These are phyloP conservation scores for Melampsora americana DNA, from an alignment of 1,284 basidiomycete genomes.

Conservation along the genomic window DNA sequence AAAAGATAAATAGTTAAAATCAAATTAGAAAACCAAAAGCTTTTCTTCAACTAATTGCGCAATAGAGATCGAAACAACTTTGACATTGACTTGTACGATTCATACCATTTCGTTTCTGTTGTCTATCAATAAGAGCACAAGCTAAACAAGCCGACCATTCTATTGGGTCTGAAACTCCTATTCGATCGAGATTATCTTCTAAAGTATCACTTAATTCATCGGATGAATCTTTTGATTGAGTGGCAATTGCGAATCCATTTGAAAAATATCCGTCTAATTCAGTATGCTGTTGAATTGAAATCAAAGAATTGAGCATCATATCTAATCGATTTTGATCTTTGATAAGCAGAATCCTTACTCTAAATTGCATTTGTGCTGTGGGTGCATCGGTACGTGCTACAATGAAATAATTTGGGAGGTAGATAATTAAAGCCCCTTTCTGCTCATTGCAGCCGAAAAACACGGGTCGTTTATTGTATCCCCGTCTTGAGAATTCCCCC, in stretches of 20 bases:
- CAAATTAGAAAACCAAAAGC: no score
- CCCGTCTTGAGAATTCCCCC: slow-evolving; percentile 40
- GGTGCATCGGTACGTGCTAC: slow-evolving; percentile 43
- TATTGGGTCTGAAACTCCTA: slow-evolving; percentile 24
- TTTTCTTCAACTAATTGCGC: background rate
- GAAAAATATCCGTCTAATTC: slow-evolving; percentile 41
- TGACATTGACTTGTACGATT: slow-evolving; percentile 35
- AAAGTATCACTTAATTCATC: slow-evolving; percentile 30
- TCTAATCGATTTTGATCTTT: background rate
- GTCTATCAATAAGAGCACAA: slow-evolving; percentile 42
- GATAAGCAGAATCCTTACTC: slow-evolving; percentile 12
- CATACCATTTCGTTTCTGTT: slow-evolving; percentile 38
- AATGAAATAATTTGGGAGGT: slow-evolving; percentile 38
- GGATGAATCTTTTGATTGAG: slow-evolving; percentile 14
- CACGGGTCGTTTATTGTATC: slow-evolving; percentile 41
- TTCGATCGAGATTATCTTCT: slow-evolving; percentile 30
- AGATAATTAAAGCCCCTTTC: slow-evolving; percentile 22
- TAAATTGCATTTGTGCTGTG: slow-evolving; percentile 41
- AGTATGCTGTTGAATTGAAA: slow-evolving; percentile 26
- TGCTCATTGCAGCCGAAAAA: slow-evolving; percentile 42
- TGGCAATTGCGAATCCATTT: slow-evolving; percentile 43
- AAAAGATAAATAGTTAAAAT: no score
- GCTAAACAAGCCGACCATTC: slow-evolving; percentile 43
- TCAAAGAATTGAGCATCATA: background rate
- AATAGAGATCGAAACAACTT: slow-evolving; percentile 43